A percentile compares a stretch with the other conserved stretches of the same genome.
Conservation (phyloP, 805 yeast species). For the Kodamaea lidongshanica region DNA sequence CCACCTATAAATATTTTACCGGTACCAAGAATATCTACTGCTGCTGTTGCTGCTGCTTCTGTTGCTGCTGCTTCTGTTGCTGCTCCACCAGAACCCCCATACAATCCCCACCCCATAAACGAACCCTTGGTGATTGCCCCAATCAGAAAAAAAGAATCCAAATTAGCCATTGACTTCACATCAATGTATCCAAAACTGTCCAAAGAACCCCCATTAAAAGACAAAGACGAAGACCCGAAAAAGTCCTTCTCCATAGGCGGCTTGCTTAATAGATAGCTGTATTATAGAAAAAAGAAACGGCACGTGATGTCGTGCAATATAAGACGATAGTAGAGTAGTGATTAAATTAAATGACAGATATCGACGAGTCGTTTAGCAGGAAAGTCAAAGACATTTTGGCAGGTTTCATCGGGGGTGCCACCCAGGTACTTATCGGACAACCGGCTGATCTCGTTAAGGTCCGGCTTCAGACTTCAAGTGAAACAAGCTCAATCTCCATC, state of each 20-base stretch:
- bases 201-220: constrained; percentile 1
- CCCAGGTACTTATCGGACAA: constrained; percentile 43
- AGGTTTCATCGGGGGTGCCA: constrained; percentile 43
- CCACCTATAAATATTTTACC: background rate
- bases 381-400: constrained; percentile 39
- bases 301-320: constrained; percentile 9
- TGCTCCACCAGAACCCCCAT: background rate
- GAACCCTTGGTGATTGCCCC: background rate
- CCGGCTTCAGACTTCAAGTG: constrained; percentile 34
- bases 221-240: constrained; percentile 10
- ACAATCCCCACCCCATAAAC: background rate
- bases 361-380: constrained; percentile 32
- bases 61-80: background rate
- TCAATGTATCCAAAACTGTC: constrained; percentile 11
- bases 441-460: constrained; percentile 42
- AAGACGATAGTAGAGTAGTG: background rate
- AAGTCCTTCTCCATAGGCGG: constrained; percentile 35
- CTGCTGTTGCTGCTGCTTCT: background rate
- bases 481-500: constrained; percentile 26
- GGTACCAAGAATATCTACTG: background rate
- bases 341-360: constrained; percentile 9
- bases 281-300: background rate
- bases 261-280: constrained; percentile 25
- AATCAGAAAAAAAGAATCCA: constrained; percentile 12
- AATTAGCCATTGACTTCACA: constrained; percentile 26